These are phyloP conservation scores for Terfezia boudieri DNA, from an alignment of 495 filamentous ascomycete genomes.

Conservation along the genomic window DNA sequence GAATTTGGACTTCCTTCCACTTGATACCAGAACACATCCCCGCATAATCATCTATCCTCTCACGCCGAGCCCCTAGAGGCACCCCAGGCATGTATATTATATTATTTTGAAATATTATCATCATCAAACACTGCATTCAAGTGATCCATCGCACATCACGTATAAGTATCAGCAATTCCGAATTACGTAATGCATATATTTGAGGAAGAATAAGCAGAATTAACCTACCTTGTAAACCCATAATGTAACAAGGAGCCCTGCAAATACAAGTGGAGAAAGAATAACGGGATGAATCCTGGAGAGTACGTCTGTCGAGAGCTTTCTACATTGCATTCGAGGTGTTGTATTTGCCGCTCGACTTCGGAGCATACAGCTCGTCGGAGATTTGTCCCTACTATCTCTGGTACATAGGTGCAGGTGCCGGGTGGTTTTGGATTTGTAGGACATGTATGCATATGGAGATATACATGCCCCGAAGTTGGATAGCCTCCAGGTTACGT, in stretches of 20 bases:
- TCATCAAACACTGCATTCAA: slow-evolving; percentile 40
- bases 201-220: neutral
- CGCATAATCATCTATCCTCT: slow-evolving; percentile 39
- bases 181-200: neutral
- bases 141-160: neutral
- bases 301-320: too few relatives aligned
- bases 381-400: too few relatives aligned
- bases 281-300: slow-evolving; percentile 28
- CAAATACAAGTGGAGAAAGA: slow-evolving; percentile 42
- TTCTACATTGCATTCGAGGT: too few relatives aligned
- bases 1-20: slow-evolving; percentile 31
- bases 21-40: slow-evolving; percentile 31
- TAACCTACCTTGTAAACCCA: slow-evolving; percentile 38
- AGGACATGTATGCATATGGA: too few relatives aligned
- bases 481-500: too few relatives aligned
- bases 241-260: slow-evolving; percentile 39
- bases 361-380: too few relatives aligned
- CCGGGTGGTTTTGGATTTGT: too few relatives aligned
- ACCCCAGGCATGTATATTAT: slow-evolving; percentile 58
- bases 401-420: too few relatives aligned
- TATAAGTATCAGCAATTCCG: neutral
- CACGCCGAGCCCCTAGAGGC: slow-evolving; percentile 23
- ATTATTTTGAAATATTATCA: slow-evolving; percentile 60
- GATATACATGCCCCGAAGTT: too few relatives aligned
- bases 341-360: too few relatives aligned